Evolutionary conservation across 1,139 yeast genomes (phyloP).

Genomic region (Sugiyamaella castrensis): DNA sequence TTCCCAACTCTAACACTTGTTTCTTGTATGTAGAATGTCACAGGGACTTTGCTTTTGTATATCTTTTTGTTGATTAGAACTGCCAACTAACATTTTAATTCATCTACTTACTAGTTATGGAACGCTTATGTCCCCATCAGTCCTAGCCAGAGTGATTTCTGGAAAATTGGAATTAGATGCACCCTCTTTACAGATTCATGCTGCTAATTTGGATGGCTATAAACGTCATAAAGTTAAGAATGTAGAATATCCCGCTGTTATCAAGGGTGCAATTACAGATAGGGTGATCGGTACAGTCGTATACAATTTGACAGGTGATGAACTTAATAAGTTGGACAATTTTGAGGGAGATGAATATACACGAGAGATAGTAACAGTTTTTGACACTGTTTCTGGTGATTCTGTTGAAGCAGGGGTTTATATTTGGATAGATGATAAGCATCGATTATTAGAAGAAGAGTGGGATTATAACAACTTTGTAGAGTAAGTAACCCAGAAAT

Average conservation of each 20-base stretch:
- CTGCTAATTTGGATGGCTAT: slow-evolving; percentile 28
- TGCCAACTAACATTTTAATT: no score
- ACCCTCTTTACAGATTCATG: slow-evolving; percentile 21
- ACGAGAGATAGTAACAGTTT: slow-evolving; percentile 26
- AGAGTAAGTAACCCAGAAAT: neutral
- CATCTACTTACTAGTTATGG: slow-evolving; percentile 30
- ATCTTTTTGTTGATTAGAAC: no score
- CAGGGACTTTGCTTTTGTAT: neutral
- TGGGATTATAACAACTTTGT: slow-evolving; percentile 29
- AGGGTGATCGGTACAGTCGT: slow-evolving; percentile 33
- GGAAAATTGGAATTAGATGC: slow-evolving; percentile 22
- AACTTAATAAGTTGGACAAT: slow-evolving; percentile 29
- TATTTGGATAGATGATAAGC: slow-evolving; percentile 26
- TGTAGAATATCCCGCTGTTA: slow-evolving; percentile 35
- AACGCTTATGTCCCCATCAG: slow-evolving; percentile 36
- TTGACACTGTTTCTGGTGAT: slow-evolving; percentile 20
- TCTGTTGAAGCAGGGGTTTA: slow-evolving; percentile 26
- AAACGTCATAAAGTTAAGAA: slow-evolving; percentile 28
- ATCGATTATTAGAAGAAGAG: slow-evolving; percentile 20
- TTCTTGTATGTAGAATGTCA: neutral
- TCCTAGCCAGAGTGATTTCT: slow-evolving; percentile 34
- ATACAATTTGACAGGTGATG: slow-evolving; percentile 26
- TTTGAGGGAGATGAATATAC: slow-evolving; percentile 38
- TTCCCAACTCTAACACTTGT: no score
- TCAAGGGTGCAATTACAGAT: slow-evolving; percentile 11